Percentiles rank a stretch among this genome's conserved stretches.
Evolutionary conservation across 768 basidiomycete species (phyloP).

Genomic region (Leccinellum rugosiceps): DNA sequence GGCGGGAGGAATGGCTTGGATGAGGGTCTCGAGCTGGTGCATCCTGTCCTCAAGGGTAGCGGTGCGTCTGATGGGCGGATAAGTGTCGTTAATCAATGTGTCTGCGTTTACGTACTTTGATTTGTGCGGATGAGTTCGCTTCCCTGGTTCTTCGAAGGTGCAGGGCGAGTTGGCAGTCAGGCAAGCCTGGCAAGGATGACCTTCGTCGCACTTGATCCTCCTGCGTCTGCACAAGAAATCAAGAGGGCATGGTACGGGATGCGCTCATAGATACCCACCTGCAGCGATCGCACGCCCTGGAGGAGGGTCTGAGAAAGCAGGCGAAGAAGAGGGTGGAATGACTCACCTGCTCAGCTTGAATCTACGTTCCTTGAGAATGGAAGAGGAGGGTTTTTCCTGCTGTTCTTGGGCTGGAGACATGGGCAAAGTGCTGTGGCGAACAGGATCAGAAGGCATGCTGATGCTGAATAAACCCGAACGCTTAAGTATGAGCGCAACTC

Average conservation of each 20-base stretch:
- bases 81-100: constrained; percentile 3
- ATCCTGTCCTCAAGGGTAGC: constrained; percentile 85
- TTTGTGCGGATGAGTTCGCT: constrained; percentile 82
- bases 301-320: constrained; percentile 8
- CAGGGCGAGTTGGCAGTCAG: constrained; percentile 78
- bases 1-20: constrained; percentile 79
- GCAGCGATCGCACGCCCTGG: constrained; percentile 86
- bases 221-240: constrained; percentile 51
- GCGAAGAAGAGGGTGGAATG: neutral
- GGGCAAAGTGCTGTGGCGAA: constrained; percentile 5
- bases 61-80: constrained; percentile 50
- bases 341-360: constrained; percentile 84
- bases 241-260: neutral
- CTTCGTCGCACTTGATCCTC: constrained; percentile 86
- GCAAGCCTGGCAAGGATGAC: constrained; percentile 86
- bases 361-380: constrained; percentile 72
- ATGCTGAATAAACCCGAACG: constrained; percentile 11
- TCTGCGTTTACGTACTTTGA: constrained; percentile 61
- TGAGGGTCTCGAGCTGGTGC: constrained; percentile 83
- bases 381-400: constrained; percentile 45
- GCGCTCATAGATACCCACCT: constrained; percentile 52
- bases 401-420: constrained; percentile 33
- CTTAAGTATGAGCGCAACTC: constrained; percentile 26
- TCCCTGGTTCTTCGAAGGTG: constrained; percentile 85
- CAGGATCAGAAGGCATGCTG: constrained; percentile 4